Conservation (phyloP, 2,329 filamentous ascomycete species). For the Aspergillus intermedius region DNA sequence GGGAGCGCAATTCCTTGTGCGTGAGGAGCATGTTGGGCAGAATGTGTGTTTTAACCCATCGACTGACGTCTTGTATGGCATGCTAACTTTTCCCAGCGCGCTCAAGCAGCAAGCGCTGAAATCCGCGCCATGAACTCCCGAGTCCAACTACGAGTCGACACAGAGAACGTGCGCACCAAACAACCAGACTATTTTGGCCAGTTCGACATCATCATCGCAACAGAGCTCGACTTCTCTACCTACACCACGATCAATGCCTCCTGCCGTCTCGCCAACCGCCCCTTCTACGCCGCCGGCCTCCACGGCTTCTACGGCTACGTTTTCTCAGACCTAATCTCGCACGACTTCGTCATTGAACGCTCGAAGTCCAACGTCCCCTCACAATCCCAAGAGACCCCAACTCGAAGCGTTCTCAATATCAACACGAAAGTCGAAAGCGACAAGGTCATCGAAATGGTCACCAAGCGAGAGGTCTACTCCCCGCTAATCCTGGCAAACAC, state of each 20-base stretch:
- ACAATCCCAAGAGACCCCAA: constrained; percentile 64
- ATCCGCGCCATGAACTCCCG: constrained; percentile 84
- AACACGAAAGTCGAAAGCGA: constrained; percentile 63
- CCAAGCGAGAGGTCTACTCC: constrained; percentile 84
- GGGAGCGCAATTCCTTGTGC: constrained; percentile 75
- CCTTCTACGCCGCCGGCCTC: constrained; percentile 82
- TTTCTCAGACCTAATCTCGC: constrained; percentile 85
- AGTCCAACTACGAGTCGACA: constrained; percentile 67
- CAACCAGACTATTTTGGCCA: constrained; percentile 65
- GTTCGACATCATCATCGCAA: constrained; percentile 85
- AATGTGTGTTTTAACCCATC: constrained; percentile 47
- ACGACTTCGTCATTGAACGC: constrained; percentile 84
- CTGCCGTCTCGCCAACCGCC: constrained; percentile 67
- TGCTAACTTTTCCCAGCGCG: constrained; percentile 50
- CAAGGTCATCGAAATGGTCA: constrained; percentile 76
- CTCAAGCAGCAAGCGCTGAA: constrained; percentile 68
- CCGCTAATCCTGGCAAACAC: constrained; percentile 81
- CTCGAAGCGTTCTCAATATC: constrained; percentile 66
- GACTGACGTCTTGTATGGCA: constrained; percentile 7
- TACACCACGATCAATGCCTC: constrained; percentile 78
- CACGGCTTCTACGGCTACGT: constrained; percentile 93
- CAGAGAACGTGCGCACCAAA: constrained; percentile 60
- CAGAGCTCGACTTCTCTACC: constrained; percentile 70
- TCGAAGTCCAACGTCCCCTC: constrained; percentile 67
- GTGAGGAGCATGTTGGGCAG: constrained; percentile 64